Conservation (phyloP, 306 rosid species). For the Malus sylvestris region DNA sequence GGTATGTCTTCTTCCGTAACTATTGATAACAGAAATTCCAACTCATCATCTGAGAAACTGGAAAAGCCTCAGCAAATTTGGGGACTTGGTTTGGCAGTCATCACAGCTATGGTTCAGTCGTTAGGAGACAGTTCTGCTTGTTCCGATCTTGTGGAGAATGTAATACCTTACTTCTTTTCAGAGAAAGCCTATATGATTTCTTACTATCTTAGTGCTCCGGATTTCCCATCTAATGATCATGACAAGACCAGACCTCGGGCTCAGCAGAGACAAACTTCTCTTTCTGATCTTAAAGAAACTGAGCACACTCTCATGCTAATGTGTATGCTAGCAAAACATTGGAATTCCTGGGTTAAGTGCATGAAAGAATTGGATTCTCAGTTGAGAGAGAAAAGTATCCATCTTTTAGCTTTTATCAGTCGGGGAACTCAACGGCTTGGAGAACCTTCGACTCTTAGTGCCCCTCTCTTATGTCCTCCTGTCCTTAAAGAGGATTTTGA, state of each 20-base stretch:
- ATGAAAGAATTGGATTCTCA: slow-evolving; percentile 59
- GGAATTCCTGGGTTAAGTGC: slow-evolving; percentile 75
- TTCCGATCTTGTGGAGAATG: slow-evolving; percentile 57
- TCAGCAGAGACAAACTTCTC: slow-evolving; percentile 54
- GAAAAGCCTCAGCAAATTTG: slow-evolving; percentile 65
- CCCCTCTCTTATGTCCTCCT: slow-evolving; percentile 72
- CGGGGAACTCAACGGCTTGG: slow-evolving; percentile 62
- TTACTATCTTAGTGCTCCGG: slow-evolving; percentile 62
- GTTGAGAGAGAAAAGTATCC: slow-evolving; percentile 85
- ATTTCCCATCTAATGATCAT: slow-evolving; percentile 62
- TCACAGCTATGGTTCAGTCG: slow-evolving; percentile 82
- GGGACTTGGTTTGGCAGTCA: slow-evolving; percentile 85
- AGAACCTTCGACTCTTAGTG: slow-evolving; percentile 39
- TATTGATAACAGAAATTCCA: slow-evolving; percentile 26
- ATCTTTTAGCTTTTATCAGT: slow-evolving; percentile 88
- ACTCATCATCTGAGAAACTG: slow-evolving; percentile 31
- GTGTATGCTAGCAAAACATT: slow-evolving; percentile 79
- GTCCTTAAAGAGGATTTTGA: slow-evolving; percentile 73
- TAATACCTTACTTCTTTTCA: slow-evolving; percentile 67
- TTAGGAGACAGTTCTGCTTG: slow-evolving; percentile 71
- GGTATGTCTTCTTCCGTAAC: slow-evolving; percentile 28
- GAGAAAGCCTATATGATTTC: slow-evolving; percentile 67
- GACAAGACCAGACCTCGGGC: slow-evolving; percentile 75
- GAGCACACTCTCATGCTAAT: slow-evolving; percentile 75
- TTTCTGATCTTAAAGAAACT: slow-evolving; percentile 64